Evolutionary conservation across 208 protist genomes (phyloP).

Genomic region (Leishmania tropica): DNA sequence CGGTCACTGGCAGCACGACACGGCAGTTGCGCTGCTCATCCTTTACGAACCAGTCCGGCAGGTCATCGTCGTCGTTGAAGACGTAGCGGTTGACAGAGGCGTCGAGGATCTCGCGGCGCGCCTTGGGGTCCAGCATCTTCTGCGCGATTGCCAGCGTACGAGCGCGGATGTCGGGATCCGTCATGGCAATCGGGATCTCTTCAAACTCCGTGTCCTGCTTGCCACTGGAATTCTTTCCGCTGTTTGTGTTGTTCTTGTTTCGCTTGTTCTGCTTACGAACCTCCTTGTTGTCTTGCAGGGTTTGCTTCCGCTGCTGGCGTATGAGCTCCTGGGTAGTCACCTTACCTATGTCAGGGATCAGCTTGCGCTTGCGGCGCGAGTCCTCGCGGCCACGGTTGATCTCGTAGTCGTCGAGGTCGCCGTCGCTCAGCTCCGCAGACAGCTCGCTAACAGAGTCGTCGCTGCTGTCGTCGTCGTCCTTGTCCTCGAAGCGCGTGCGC

Average conservation of each 20-base stretch:
- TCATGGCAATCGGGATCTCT: slow-evolving; percentile 87
- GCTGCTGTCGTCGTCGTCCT: slow-evolving; percentile 39
- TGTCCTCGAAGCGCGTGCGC: slow-evolving; percentile 46
- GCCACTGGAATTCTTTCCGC: slow-evolving; percentile 44
- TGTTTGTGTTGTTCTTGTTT: slow-evolving; percentile 57
- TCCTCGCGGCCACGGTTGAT: slow-evolving; percentile 71
- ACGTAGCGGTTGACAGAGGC: slow-evolving; percentile 88
- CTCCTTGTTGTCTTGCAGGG: slow-evolving; percentile 78
- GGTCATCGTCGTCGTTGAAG: slow-evolving; percentile 90
- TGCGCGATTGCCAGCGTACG: slow-evolving; percentile 88
- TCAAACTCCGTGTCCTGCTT: slow-evolving; percentile 83
- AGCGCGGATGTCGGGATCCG: slow-evolving; percentile 83
- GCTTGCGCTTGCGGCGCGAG: slow-evolving; percentile 68
- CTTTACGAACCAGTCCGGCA: slow-evolving; percentile 93
- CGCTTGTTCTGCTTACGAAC: slow-evolving; percentile 67
- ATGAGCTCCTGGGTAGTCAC: slow-evolving; percentile 84
- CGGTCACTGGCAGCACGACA: slow-evolving; percentile 83
- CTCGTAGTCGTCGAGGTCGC: slow-evolving; percentile 51
- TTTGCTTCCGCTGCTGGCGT: slow-evolving; percentile 84
- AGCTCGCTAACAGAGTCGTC: slow-evolving; percentile 34
- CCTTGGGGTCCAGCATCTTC: slow-evolving; percentile 85
- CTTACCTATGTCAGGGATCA: slow-evolving; percentile 73
- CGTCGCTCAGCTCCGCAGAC: slow-evolving; percentile 45
- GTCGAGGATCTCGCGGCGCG: slow-evolving; percentile 87
- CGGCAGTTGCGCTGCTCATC: slow-evolving; percentile 92